Percentiles rank a stretch among this genome's conserved stretches.
Conservation (phyloP, 2,329 filamentous ascomycete species). For the Beauveria pseudobassiana region DNA sequence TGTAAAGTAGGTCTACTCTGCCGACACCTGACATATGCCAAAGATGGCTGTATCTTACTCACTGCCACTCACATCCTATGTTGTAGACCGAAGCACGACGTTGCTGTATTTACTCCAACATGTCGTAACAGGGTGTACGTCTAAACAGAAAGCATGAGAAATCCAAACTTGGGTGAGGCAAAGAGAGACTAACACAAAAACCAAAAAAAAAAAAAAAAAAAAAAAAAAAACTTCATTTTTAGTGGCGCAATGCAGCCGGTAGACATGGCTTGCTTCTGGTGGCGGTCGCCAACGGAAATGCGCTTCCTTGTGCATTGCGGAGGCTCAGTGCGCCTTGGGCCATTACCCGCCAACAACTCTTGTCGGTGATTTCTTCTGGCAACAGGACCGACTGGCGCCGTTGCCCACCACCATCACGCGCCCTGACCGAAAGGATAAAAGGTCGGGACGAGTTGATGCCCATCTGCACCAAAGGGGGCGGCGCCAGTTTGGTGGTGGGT, state of each 20-base stretch:
- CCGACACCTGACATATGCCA: background rate
- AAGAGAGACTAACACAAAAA: background rate
- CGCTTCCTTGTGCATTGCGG: background rate
- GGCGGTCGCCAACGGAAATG: background rate
- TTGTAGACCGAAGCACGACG: constrained; percentile 5
- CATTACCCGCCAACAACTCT: background rate
- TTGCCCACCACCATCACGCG: background rate
- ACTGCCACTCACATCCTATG: background rate
- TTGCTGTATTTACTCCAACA: background rate
- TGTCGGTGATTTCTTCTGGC: background rate
- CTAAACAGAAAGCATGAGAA: background rate
- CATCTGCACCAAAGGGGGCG: background rate
- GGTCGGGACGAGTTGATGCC: background rate
- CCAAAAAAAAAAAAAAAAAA: background rate
- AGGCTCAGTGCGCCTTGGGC: background rate
- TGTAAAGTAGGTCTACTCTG: background rate
- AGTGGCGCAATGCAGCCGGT: background rate
- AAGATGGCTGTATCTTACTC: background rate
- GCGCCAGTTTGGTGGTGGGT: background rate
- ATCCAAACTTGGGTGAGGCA: background rate
- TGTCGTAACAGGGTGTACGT: background rate
- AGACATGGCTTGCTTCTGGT: background rate
- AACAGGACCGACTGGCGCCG: background rate
- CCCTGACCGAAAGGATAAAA: background rate
- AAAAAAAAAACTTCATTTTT: background rate